These are phyloP conservation scores for Abortiporus biennis DNA, from an alignment of 1,284 basidiomycete genomes.

Conservation along the genomic window DNA sequence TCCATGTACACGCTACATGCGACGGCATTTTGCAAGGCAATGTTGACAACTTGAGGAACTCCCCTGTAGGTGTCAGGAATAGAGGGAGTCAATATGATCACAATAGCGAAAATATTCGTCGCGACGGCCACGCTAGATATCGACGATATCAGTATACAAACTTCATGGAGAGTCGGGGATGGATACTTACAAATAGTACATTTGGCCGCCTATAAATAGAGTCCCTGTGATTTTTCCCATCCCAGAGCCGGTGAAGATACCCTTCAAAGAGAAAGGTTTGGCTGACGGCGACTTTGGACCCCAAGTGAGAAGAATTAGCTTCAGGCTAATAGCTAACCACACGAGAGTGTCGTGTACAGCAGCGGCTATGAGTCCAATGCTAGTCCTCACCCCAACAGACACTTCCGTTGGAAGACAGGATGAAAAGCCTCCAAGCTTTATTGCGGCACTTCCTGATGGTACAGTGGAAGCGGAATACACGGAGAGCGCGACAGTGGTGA, in stretches of 20 bases:
- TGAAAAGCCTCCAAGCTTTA: constrained; percentile 22
- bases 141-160: neutral
- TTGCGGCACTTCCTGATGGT: too few relatives aligned
- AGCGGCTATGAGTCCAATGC: constrained; percentile 17
- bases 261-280: constrained; percentile 14
- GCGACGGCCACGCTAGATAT: neutral
- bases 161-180: neutral
- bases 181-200: constrained; percentile 7
- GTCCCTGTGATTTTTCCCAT: neutral
- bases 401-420: constrained; percentile 30
- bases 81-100: constrained; percentile 15
- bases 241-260: constrained; percentile 1
- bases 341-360: constrained; percentile 4
- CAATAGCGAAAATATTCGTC: constrained; percentile 16
- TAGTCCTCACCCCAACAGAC: constrained; percentile 25
- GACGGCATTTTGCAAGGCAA: constrained; percentile 22
- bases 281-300: too few relatives aligned
- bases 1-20: constrained; percentile 22
- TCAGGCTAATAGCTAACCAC: constrained; percentile 17
- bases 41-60: constrained; percentile 18
- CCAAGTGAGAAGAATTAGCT: constrained; percentile 26
- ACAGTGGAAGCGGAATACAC: constrained; percentile 6
- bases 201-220: constrained; percentile 1
- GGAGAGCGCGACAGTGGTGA: constrained; percentile 4
- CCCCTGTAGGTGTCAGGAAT: constrained; percentile 13